Conservation (phyloP, 2,329 filamentous ascomycete species). For the Blastomyces silverae region DNA sequence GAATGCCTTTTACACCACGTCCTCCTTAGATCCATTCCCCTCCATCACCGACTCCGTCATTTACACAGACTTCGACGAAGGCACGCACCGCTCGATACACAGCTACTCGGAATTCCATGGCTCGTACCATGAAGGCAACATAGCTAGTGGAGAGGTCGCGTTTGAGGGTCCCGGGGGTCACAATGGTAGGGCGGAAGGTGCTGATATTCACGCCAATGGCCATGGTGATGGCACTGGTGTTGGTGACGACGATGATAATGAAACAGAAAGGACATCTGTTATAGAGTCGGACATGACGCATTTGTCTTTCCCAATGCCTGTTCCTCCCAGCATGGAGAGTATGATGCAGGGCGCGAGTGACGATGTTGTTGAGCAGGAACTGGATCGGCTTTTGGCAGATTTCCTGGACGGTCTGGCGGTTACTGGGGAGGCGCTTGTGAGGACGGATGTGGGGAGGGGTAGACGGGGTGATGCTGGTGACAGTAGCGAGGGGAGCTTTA, state of each 20-base stretch:
- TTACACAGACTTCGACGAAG: slow-evolving; percentile 43
- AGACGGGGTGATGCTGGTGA: not conserved
- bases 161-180: not conserved
- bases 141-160: not conserved
- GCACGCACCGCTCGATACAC: not conserved
- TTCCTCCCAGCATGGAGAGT: slow-evolving; percentile 36
- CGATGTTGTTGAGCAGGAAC: slow-evolving; percentile 33
- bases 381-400: slow-evolving; percentile 38
- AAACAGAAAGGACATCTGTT: not conserved
- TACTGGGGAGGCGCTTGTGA: slow-evolving; percentile 31
- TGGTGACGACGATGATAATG: not conserved
- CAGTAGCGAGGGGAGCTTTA: not conserved
- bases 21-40: slow-evolving; percentile 39
- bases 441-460: slow-evolving; percentile 17
- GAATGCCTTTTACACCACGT: not conserved
- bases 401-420: slow-evolving; percentile 36
- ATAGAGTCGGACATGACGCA: not conserved
- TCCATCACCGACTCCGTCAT: slow-evolving; percentile 41
- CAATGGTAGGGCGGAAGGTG: not conserved
- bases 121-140: not conserved
- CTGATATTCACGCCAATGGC: not conserved
- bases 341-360: slow-evolving; percentile 36
- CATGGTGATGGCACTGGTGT: not conserved
- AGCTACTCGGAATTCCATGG: not conserved
- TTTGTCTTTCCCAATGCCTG: slow-evolving; percentile 32